phyloP scores from a whole-genome alignment of 78 protist species.

The Cavenderia fasciculata region DNA sequence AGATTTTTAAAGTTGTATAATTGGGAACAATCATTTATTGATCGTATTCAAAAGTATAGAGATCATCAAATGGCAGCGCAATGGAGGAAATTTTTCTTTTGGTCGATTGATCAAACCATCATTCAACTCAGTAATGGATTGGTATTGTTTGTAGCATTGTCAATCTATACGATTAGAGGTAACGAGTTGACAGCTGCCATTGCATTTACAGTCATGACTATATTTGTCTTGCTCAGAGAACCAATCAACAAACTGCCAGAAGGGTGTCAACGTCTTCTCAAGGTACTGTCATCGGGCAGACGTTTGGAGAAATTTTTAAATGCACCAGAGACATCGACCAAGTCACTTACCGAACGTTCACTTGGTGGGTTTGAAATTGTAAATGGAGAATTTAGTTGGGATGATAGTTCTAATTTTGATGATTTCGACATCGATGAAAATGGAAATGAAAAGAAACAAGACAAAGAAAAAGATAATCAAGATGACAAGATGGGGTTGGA shows the following conservation, averaged over 20 bases:
- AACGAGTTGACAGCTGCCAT: conserved; percentile 6
- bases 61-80: not conserved
- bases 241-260: conserved; percentile 50
- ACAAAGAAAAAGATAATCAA: no score
- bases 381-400: conserved; percentile 33
- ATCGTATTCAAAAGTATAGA: conserved; percentile 1
- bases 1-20: conserved; percentile 50
- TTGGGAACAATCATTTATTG: conserved; percentile 41
- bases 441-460: not conserved
- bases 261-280: not conserved
- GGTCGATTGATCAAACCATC: not conserved
- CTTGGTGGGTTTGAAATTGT: conserved; percentile 5
- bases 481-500: no score
- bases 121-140: conserved; percentile 17
- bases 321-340: no score
- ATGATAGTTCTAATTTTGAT: not conserved
- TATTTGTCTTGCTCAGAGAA: conserved; percentile 35
- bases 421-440: no score
- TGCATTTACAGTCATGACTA: conserved; percentile 33
- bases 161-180: not conserved
- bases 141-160: conserved; percentile 38
- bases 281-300: conserved; percentile 6
- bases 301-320: conserved; percentile 18
- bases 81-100: not conserved
- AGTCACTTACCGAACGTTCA: no score